These are phyloP conservation scores for Rhizomucor miehei DNA, from an alignment of 371 early-diverging fungal genomes.

Conservation along the genomic window DNA sequence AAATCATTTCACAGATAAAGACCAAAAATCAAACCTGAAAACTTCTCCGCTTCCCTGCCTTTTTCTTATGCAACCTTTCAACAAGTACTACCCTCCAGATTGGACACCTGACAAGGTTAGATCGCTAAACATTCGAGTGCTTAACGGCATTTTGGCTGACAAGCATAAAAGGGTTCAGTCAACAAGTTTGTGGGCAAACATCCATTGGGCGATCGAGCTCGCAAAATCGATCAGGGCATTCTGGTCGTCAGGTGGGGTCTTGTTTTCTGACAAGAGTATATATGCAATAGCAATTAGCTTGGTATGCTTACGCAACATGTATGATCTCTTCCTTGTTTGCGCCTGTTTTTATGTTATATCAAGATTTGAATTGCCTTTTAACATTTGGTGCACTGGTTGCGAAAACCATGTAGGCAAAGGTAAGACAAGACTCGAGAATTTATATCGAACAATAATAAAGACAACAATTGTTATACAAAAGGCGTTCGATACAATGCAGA, in stretches of 20 bases:
- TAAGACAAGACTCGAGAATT: slow-evolving; percentile 13
- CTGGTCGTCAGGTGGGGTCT: slow-evolving; percentile 70
- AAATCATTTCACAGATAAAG: too few relatives aligned
- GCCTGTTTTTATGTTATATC: not conserved
- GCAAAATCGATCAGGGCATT: slow-evolving; percentile 89
- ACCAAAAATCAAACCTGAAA: too few relatives aligned
- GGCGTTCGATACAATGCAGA: slow-evolving; percentile 94
- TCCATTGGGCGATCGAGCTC: slow-evolving; percentile 83
- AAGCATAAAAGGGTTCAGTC: slow-evolving; percentile 60
- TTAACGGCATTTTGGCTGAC: not conserved
- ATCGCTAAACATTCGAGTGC: not conserved
- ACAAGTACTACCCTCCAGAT: slow-evolving; percentile 75
- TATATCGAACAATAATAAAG: not conserved
- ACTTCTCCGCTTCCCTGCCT: too few relatives aligned
- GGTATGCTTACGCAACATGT: too few relatives aligned
- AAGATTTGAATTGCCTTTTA: slow-evolving; percentile 89
- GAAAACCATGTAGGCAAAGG: slow-evolving; percentile 84
- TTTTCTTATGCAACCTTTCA: slow-evolving; percentile 57
- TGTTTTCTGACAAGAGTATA: not conserved
- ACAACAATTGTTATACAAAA: slow-evolving; percentile 10
- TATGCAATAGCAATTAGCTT: too few relatives aligned
- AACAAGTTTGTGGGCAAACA: slow-evolving; percentile 87
- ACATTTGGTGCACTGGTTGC: slow-evolving; percentile 89
- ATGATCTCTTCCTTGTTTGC: too few relatives aligned
- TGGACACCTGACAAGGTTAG: slow-evolving; percentile 68